phyloP scores from a whole-genome alignment of 805 yeast genomes.

The Candida morakotiae region DNA sequence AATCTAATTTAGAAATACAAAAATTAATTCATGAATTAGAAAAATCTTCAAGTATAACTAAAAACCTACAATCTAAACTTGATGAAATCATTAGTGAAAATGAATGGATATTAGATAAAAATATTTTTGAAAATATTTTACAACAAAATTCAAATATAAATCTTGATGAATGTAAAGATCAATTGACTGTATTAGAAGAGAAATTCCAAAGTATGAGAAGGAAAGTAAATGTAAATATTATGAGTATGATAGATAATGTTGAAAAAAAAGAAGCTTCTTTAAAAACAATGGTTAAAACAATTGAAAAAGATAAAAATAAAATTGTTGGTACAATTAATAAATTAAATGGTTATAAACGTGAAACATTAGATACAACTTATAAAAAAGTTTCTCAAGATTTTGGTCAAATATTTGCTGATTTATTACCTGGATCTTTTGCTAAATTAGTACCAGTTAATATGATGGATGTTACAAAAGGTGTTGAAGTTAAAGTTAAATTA shows the following conservation, averaged over 20 bases:
- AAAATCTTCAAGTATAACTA: slow-evolving; percentile 37
- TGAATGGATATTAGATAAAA: slow-evolving; percentile 72
- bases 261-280: slow-evolving; percentile 81
- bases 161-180: slow-evolving; percentile 40
- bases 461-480: slow-evolving; percentile 83
- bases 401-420: slow-evolving; percentile 83
- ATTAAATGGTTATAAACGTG: slow-evolving; percentile 79
- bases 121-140: slow-evolving; percentile 51
- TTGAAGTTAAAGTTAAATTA: slow-evolving; percentile 83
- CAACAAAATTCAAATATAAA: slow-evolving; percentile 51
- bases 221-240: slow-evolving; percentile 79
- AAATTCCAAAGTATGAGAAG: slow-evolving; percentile 68
- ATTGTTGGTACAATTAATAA: slow-evolving; percentile 84
- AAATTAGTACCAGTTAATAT: slow-evolving; percentile 78
- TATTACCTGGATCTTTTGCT: slow-evolving; percentile 86
- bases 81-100: slow-evolving; percentile 48
- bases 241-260: slow-evolving; percentile 88
- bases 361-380: slow-evolving; percentile 81
- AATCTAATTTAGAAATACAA: slow-evolving; percentile 49
- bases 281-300: slow-evolving; percentile 76
- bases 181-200: slow-evolving; percentile 52
- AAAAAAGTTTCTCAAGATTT: slow-evolving; percentile 83
- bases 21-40: slow-evolving; percentile 53
- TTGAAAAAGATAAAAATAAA: slow-evolving; percentile 83
- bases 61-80: slow-evolving; percentile 33